These are phyloP conservation scores for Phytophthora sojae DNA, from an alignment of 352 stramenopile genomes.

Conservation along the genomic window DNA sequence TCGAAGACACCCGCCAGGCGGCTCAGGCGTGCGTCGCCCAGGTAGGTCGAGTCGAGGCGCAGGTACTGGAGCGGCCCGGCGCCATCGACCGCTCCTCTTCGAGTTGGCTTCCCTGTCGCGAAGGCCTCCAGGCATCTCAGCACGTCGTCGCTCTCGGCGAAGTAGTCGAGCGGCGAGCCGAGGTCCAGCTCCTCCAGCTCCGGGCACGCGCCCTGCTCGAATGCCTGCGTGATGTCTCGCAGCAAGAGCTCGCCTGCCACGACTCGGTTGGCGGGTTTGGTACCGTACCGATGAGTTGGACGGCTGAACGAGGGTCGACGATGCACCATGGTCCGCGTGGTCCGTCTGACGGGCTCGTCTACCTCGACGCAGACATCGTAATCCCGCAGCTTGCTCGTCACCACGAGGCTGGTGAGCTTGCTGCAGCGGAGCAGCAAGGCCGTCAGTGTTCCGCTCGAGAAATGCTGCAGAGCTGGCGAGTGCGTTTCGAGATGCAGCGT, in stretches of 20 bases:
- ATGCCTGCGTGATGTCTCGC: conserved; percentile 30
- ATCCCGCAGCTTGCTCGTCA: conserved; percentile 47
- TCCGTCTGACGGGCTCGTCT: conserved; percentile 2
- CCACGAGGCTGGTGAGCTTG: conserved; percentile 44
- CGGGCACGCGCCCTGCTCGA: conserved; percentile 42
- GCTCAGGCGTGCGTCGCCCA: conserved; percentile 53
- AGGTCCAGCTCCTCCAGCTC: conserved; percentile 49
- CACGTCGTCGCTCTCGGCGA: conserved; percentile 59
- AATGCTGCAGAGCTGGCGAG: conserved; percentile 28
- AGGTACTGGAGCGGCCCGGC: conserved; percentile 33
- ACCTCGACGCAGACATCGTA: background rate
- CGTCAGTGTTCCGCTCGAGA: conserved; percentile 38
- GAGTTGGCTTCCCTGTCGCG: conserved; percentile 7
- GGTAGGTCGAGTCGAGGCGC: conserved; percentile 62
- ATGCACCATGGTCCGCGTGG: conserved; percentile 3
- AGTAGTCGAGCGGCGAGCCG: conserved; percentile 58
- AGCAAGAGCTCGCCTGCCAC: conserved; percentile 30
- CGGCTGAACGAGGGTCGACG: conserved; percentile 32
- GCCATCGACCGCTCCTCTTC: background rate
- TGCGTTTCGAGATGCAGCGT: conserved; percentile 53
- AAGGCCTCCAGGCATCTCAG: conserved; percentile 53
- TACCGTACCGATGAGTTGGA: conserved; percentile 12
- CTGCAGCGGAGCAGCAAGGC: conserved; percentile 46
- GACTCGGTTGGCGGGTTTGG: conserved; percentile 10
- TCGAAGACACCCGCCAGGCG: conserved; percentile 47